Conservation (phyloP, 2,329 filamentous ascomycete genomes). For the Penicillium sp. region DNA sequence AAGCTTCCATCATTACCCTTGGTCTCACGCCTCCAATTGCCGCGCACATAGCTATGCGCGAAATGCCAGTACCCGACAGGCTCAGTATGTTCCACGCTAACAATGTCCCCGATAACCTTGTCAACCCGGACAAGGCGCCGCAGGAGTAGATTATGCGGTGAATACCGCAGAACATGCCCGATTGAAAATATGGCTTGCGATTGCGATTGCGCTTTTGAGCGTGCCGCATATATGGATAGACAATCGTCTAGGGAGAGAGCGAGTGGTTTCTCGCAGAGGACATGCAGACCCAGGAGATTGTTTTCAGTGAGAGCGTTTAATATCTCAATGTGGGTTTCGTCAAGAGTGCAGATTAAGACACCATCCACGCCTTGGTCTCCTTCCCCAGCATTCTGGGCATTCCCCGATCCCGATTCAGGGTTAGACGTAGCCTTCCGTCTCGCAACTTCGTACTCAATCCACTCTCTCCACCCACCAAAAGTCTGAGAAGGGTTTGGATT, state of each 20-base stretch:
- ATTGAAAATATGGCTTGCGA: conserved; percentile 73
- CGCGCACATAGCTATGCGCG: conserved; percentile 83
- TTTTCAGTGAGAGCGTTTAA: conserved; percentile 71
- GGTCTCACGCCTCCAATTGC: conserved; percentile 88
- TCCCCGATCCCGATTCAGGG: background rate
- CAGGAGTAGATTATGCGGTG: conserved; percentile 86
- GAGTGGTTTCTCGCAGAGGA: conserved; percentile 95
- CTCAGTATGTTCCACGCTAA: conserved; percentile 89
- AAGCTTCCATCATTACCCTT: conserved; percentile 75
- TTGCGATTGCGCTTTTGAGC: conserved; percentile 36
- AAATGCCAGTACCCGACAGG: conserved; percentile 98
- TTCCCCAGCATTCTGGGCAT: background rate
- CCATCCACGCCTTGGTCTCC: conserved; percentile 62
- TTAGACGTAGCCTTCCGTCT: background rate
- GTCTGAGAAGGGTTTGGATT: conserved; percentile 64
- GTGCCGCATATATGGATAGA: conserved; percentile 65
- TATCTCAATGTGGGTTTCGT: conserved; percentile 86
- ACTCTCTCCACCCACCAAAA: conserved; percentile 76
- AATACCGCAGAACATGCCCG: conserved; percentile 92
- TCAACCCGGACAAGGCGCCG: conserved; percentile 77
- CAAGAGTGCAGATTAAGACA: conserved; percentile 75
- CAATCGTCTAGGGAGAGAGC: conserved; percentile 80
- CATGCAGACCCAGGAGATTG: conserved; percentile 65
- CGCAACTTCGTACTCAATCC: conserved; percentile 53
- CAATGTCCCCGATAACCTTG: conserved; percentile 77